Base-by-base conservation (phyloP, 1,139 yeast genomes). In the Blastobotrys ciferrii region DNA sequence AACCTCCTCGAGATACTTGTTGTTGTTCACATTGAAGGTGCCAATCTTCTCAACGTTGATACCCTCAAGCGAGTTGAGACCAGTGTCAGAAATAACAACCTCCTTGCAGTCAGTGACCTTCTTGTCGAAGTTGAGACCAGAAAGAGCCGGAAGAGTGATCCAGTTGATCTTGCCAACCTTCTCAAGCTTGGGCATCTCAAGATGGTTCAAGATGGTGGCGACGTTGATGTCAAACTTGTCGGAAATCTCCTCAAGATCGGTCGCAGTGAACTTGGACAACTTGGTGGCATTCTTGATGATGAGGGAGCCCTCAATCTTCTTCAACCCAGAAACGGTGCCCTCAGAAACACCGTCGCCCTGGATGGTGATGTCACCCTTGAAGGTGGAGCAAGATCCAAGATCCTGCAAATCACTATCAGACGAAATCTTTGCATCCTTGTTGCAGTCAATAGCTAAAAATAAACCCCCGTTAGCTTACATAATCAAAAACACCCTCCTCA, bases 21-120 rank as follows among this genome's bases (percentile, higher is more conserved):
- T 84, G 84, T 92, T 92, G 88, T 89, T 91, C 64, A 92, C 80
- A 76, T 89, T 79, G 76, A 89, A 87, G 53, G 75, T 75, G 67
- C 79, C 79, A 63, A 88, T 86, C 63, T 80, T 67, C 65, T 75
- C 75, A 61, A 91, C 86, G 68, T 82, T 81, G 68, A 92, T 80
- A 69, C 98, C 98, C 49, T 79, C 80, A 62, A 92, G 81, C 48
- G 87, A 74, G 63, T 77, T 77, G 69, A 92, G 78, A 60, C 84
- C 80, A 58, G 98, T 92, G 77, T 92, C 96, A 55, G 96, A 82
- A 64, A 92, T 84, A 67, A 75, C 67, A 59, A 92, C 77, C 52
- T 78, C 70, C 63, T 81, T 80, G 63, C 95, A 92, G 59, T 83
- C 74, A 64, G 87, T 77, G 65, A 92, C 80, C 71, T 87, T 88